Evolutionary conservation across 2,329 filamentous ascomycete genomes (phyloP), one percentile per base, ranked within the genome.

Genomic region (Aspergillus oerlinghausenensis): DNA sequence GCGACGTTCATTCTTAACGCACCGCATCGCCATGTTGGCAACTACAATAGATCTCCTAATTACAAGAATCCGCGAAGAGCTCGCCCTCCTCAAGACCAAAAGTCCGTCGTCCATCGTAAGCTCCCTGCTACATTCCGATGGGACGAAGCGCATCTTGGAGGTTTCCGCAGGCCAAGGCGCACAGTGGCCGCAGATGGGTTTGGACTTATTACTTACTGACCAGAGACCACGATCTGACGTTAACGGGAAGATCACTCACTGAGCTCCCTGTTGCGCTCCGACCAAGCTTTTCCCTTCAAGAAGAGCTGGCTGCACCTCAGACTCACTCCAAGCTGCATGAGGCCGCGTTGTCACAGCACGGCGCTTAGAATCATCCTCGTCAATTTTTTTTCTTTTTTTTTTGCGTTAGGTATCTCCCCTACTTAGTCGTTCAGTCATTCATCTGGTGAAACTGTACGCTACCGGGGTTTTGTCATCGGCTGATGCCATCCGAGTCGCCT

Each of bases 391-490:
- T 55, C 55, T n/a, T n/a, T n/a, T n/a, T n/a, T n/a, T n/a, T n/a
- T n/a, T 0, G 54, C 63, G 0, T 72, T 72, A 3, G 72, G 73
- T 3, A 53, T 80, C 19, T 50, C 50, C 0, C 70, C 77, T 4
- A 45, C 57, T 3, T 70, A 1, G 75, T 79, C 0, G 72, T 80
- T 80, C 4, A 79, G 80, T 4, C 80, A 82, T 60, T 81, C 78
- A 0, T 78, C 76, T 0, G 80, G 80, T 2, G 80, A 82, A 59
- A 81, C 82, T n/a, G 79, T 83, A 81, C 58, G 78, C 79, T 0
- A 76, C 79, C 0, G 80, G 79, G 0, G 67, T 74, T 17, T 51
- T 84, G 1, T 68, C 68, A 0, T 69, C 69, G 2, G 51, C 62
- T 1, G 74, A 78, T 9, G 79, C 80, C 4, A 77, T 82, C 3